Base-by-base conservation (phyloP, 2,329 filamentous ascomycete genomes). In the Tolypocladium nubicola region DNA sequence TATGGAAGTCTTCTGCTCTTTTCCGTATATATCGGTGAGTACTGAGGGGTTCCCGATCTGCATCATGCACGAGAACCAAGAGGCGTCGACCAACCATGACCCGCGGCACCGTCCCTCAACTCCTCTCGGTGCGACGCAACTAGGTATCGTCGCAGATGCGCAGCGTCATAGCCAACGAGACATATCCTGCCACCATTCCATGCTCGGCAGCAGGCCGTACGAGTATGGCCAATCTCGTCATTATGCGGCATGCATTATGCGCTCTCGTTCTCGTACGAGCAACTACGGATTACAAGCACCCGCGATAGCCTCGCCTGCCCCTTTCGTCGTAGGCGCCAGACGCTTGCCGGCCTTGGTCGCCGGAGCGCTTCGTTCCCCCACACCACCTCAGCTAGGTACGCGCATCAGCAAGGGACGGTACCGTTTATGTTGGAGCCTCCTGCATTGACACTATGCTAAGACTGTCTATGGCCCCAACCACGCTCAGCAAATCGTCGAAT, bases 301-400 rank as follows among this genome's bases (percentile, higher is more conserved):
- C 30, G 30, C 9, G 30, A 33, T 33, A 9, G 7, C 30, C 9
- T 33, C 30, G 30, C 30, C 30, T 33, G 37, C 37, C 14, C 11
- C 37, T 38, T 38, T 38, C 11, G 37, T 38, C 10, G 10, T 11
- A 38, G 14, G 10, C 37, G 37, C 3, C 3, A 5, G 37, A 38
- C 37, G 10, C 11, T 38, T 38, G 37, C 30, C 30, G 6, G 30
- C 30, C 5, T 33, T 33, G 30, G 30, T 7, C 30, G 30, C 30
- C 8, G 30, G 7, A 33, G 30, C 30, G 30, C 41, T 61, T 58
- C 60, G 60, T 52, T 33, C 53, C 43, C 23, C 43, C 43, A 19
- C 43, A 39, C 52, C n/a, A 26, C 21, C 9, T 14, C 43, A 47
- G 4, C 43, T 16, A 26, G 1, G 13, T 8, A 47, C 7, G 7